Base-by-base conservation (phyloP, 2,329 filamentous ascomycete species). In the Xylaria polymorpha region DNA sequence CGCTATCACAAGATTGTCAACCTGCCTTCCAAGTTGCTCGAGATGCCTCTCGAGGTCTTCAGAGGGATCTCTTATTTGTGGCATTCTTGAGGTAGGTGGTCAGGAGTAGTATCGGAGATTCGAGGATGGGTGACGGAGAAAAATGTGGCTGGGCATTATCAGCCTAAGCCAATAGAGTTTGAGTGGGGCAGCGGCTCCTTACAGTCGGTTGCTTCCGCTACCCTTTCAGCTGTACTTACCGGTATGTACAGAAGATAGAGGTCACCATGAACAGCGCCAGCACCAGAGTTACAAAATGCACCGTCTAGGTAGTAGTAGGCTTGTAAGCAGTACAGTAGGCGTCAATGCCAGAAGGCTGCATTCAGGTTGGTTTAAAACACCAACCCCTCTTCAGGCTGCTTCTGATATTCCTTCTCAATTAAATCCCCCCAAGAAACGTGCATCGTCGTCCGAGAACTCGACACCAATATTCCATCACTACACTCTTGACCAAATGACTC, bases 41-140 rank as follows among this genome's bases (percentile, higher is more conserved):
- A 93, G 88, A 77, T 95, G 92, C 70, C 87, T 87, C 79, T 97
- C 94, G 50, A 97, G 86, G 75, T 91, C 87, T 53, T 88, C 82
- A 60, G 94, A 85, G 63, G 85, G 85, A 73, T 88, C 85, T 72
- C 80, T 82, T 60, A 75, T 74, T 44, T 71, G 69, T 37, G 72
- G 20, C 72, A 73, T 73, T 18, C 56, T 68, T 12, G 8, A 37
- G 3, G 32, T 56, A 22, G 35, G n/a, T 22, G 25, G 25, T 22
- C 14, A 18, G 20, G n/a, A 46, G 25, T 57, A 46, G 44, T 10
- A 43, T 58, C 29, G 41, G 48, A 37, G 41, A 35, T 61, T 51
- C 12, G 25, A 61, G 39, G 46, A 37, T 61, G 61, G 14, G 46
- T 63, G 59, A 56, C 44, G 53, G 48, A 53, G 46, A 35, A 66